These are phyloP conservation scores for Novymonas esmeraldas DNA, from an alignment of 208 protist genomes.

Conservation along the genomic window DNA sequence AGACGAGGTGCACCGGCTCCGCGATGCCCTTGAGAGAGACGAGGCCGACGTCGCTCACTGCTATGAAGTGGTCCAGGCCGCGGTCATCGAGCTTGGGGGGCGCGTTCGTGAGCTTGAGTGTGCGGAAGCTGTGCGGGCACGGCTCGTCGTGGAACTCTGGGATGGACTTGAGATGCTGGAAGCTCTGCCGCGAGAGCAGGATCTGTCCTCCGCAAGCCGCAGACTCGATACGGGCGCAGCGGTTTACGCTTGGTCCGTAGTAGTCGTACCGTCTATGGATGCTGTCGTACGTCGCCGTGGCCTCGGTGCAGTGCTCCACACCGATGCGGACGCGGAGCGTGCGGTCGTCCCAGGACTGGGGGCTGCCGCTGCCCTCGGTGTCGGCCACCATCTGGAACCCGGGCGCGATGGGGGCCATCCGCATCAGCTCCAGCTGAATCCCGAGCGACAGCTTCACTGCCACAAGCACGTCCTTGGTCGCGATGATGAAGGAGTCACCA, in stretches of 20 bases:
- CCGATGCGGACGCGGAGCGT: slow-evolving; percentile 69
- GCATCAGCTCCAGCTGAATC: slow-evolving; percentile 81
- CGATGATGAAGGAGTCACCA: slow-evolving; percentile 88
- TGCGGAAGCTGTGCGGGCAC: slow-evolving; percentile 45
- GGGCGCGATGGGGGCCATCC: slow-evolving; percentile 54
- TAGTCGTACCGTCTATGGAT: slow-evolving; percentile 86
- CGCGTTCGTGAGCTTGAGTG: slow-evolving; percentile 40
- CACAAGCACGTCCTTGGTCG: slow-evolving; percentile 57
- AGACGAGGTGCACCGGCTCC: slow-evolving; percentile 64
- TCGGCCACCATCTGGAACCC: slow-evolving; percentile 65
- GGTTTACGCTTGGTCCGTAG: slow-evolving; percentile 89
- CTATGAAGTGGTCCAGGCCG: slow-evolving; percentile 64
- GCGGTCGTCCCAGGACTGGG: slow-evolving; percentile 35
- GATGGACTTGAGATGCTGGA: slow-evolving; percentile 57
- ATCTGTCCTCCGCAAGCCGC: slow-evolving; percentile 85
- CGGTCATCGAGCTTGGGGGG: slow-evolving; percentile 32
- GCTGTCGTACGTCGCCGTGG: slow-evolving; percentile 61
- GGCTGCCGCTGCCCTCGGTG: slow-evolving; percentile 54
- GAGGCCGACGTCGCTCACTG: slow-evolving; percentile 53
- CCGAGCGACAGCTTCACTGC: slow-evolving; percentile 71
- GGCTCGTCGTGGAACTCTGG: slow-evolving; percentile 63
- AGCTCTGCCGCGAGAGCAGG: slow-evolving; percentile 66
- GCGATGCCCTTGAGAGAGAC: slow-evolving; percentile 52
- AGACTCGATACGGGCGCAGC: slow-evolving; percentile 74
- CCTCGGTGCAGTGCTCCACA: slow-evolving; percentile 78